phyloP scores from a whole-genome alignment of 257 asterid genomes.

The Haberlea rhodopensis region DNA sequence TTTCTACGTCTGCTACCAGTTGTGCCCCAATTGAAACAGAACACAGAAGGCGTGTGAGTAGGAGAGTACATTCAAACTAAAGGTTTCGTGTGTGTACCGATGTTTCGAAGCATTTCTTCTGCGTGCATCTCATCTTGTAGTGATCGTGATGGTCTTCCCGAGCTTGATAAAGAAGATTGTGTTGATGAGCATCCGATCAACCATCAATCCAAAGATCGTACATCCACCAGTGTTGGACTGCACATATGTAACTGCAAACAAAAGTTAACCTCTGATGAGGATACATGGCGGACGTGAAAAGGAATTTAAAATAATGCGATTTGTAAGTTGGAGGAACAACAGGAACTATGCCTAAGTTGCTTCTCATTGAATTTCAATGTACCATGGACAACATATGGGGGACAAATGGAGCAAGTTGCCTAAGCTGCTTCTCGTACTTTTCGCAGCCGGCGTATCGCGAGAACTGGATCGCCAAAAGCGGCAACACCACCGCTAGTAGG shows the following conservation, averaged over 20 bases:
- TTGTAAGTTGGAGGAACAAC: background rate
- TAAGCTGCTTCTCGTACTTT: slow-evolving; percentile 45
- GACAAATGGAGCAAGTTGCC: background rate
- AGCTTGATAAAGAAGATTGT: slow-evolving; percentile 80
- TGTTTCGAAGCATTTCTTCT: background rate
- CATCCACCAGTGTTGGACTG: slow-evolving; percentile 82
- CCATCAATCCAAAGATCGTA: slow-evolving; percentile 74
- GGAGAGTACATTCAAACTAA: background rate
- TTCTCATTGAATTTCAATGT: background rate
- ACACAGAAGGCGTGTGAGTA: background rate
- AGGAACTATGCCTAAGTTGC: background rate
- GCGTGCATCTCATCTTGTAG: slow-evolving; percentile 36
- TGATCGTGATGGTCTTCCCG: slow-evolving; percentile 69
- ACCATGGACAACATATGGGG: too few species aligned
- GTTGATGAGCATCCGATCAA: slow-evolving; percentile 69
- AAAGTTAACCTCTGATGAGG: background rate
- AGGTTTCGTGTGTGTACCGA: too few species aligned
- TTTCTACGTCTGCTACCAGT: too few species aligned
- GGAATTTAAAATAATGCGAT: background rate
- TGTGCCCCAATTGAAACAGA: too few species aligned
- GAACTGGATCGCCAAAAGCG: slow-evolving; percentile 37
- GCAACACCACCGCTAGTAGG: slow-evolving; percentile 50
- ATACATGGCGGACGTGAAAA: background rate
- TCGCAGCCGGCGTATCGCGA: slow-evolving; percentile 55
- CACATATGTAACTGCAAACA: slow-evolving; percentile 69